Conservation (phyloP, 2,329 filamentous ascomycete genomes). For the Ceratocystis destructans region DNA sequence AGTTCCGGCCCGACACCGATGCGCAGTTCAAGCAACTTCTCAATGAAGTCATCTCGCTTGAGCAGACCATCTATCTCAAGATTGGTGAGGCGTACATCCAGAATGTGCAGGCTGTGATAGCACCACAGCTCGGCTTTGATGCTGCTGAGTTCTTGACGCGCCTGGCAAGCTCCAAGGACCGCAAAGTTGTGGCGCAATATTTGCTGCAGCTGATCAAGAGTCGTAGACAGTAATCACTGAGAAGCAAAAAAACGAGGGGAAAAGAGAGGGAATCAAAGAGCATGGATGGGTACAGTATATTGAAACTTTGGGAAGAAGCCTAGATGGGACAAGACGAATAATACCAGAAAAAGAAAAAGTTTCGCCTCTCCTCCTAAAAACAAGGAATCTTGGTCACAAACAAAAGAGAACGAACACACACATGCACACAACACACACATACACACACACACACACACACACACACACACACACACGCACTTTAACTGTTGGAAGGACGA, state of each 20-base stretch:
- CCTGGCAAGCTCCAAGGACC: conserved; percentile 45
- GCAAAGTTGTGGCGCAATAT: conserved; percentile 51
- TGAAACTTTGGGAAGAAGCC: not conserved
- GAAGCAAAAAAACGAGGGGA: not conserved
- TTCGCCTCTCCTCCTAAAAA: not conserved
- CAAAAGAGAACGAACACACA: not conserved
- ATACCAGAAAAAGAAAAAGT: not conserved
- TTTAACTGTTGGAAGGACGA: not conserved
- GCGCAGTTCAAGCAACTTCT: conserved; percentile 81
- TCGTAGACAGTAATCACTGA: conserved; percentile 25
- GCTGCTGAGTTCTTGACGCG: conserved; percentile 45
- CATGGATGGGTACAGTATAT: not conserved
- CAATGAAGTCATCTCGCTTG: conserved; percentile 70
- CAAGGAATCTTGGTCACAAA: not conserved
- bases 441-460: too few species aligned
- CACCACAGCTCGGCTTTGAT: conserved; percentile 51
- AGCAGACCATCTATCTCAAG: conserved; percentile 83
- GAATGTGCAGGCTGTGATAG: conserved; percentile 49
- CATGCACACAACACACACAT: too few species aligned
- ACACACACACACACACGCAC: too few species aligned
- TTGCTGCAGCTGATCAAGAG: conserved; percentile 44
- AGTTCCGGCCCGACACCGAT: conserved; percentile 66
- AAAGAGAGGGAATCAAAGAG: not conserved
- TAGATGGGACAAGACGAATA: not conserved
- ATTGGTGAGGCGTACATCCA: conserved; percentile 69